phyloP scores from a whole-genome alignment of 257 asterid genomes.

The Jasminum sambac region DNA sequence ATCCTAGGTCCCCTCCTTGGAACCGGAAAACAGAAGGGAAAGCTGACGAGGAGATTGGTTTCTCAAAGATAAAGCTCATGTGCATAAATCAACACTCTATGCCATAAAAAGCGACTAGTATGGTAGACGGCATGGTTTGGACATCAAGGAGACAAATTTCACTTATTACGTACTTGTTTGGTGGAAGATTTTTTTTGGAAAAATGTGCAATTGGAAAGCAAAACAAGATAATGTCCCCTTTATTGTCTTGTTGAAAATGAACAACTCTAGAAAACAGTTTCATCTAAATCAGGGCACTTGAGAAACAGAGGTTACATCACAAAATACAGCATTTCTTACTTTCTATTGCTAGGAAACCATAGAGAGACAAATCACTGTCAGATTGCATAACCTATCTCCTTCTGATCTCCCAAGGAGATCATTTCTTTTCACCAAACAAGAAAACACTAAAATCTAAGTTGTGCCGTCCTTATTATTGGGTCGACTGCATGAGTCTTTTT shows the following conservation, averaged over 20 bases:
- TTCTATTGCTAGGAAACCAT: too few relatives aligned
- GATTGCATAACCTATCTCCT: too few relatives aligned
- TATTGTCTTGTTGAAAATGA: too few relatives aligned
- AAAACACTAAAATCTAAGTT: background rate
- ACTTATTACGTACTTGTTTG: too few relatives aligned
- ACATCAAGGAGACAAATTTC: background rate
- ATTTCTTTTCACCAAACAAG: background rate
- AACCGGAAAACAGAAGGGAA: background rate
- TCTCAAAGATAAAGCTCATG: too few relatives aligned
- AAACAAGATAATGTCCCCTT: too few relatives aligned
- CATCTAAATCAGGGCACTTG: background rate
- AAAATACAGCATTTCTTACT: too few relatives aligned
- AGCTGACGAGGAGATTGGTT: background rate
- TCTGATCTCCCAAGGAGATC: too few relatives aligned
- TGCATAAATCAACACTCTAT: background rate
- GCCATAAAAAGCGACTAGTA: background rate
- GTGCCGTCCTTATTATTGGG: background rate
- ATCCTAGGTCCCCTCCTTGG: too few relatives aligned
- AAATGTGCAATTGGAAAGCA: too few relatives aligned
- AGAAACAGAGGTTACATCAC: background rate
- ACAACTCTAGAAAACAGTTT: background rate
- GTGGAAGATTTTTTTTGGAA: too few relatives aligned
- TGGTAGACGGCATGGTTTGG: background rate
- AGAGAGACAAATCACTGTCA: too few relatives aligned
- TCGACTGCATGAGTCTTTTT: background rate